Base-by-base conservation (phyloP, 306 rosid species). In the Carpinus fangiana region DNA sequence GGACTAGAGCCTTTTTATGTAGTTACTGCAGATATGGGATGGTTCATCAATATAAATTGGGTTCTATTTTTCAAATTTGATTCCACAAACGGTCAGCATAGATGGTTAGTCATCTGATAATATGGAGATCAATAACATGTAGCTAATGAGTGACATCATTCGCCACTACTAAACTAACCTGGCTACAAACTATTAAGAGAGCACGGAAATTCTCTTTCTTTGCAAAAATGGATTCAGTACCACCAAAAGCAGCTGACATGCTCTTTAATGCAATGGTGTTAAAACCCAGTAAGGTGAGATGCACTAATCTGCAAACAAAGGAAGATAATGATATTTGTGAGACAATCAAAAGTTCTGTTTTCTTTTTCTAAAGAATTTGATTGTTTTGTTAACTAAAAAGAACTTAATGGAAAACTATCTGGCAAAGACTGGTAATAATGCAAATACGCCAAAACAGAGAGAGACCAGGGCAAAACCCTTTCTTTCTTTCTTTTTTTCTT, bases 161-260 rank as follows among this genome's bases (percentile, higher is more conserved):
- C 72, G 41, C 48, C 0, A 11, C 72, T 67, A 41, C 23, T 41
- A 18, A 36, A 67, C 72, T 43, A 67, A 67, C 72, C 72, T 67
- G 72, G 72, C 72, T 67, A 41, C 72, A 67, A 41, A 67, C 72
- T 67, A 67, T 41, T 41, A 67, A 67, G 51, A 67, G 50, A 18
- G 72, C 51, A 13, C 72, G 51, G 7, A 67, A 67, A 67, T 67
- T 67, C 31, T 67, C 72, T 41, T 67, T 67, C 72, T 41, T 67
- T 8, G 72, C 21, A 41, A 67, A 67, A 67, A 67, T 43, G 3
- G 72, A 67, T 41, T 67, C 23, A 38, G 50, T 4, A 18, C 31
- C 51, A 67, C 72, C 47, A 67, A n/a, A 67, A 21, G 50, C 52
- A 10, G 51, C 23, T 38, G 72, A 67, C 16, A 67, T 10, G 72